A percentile compares a stretch with the other conserved stretches of the same genome.
These are phyloP conservation scores for Coemansia umbellata DNA, from an alignment of 192 early-diverging fungal genomes.

Conservation along the genomic window DNA sequence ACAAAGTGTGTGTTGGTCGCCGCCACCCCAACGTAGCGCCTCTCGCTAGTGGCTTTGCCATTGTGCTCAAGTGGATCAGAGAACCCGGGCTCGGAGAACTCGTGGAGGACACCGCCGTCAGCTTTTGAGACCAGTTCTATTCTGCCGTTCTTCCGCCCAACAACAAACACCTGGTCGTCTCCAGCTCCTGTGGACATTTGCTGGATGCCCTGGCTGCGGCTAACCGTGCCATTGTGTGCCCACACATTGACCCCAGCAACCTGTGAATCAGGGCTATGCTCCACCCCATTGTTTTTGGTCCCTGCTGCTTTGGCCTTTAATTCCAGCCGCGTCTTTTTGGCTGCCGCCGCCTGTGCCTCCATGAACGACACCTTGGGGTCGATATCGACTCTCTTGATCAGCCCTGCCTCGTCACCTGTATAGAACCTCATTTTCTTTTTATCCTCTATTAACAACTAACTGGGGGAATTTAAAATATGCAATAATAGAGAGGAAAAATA, in stretches of 20 bases:
- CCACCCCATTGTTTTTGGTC: conserved; percentile 8
- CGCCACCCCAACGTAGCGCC: conserved; percentile 24
- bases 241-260: conserved; percentile 22
- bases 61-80: conserved; percentile 15
- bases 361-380: conserved; percentile 41
- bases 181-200: conserved; percentile 25
- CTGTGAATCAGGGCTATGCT: conserved; percentile 1
- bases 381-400: conserved; percentile 41
- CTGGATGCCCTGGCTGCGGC: conserved; percentile 19
- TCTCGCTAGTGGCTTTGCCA: conserved; percentile 17
- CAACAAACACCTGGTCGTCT: conserved; percentile 12
- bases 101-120: conserved; percentile 11
- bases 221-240: conserved; percentile 21
- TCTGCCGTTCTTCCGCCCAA: conserved; percentile 30
- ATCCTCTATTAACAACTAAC: neutral
- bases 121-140: conserved; percentile 24
- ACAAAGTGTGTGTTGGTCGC: conserved; percentile 12
- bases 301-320: conserved; percentile 41
- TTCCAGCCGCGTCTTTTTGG: conserved; percentile 29
- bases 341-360: conserved; percentile 41
- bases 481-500: neutral
- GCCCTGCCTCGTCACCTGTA: conserved; percentile 53
- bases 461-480: neutral
- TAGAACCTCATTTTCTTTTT: conserved; percentile 41
- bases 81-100: conserved; percentile 22